phyloP scores from a whole-genome alignment of 495 filamentous ascomycete genomes.

The Talaromyces nanjingensis region DNA sequence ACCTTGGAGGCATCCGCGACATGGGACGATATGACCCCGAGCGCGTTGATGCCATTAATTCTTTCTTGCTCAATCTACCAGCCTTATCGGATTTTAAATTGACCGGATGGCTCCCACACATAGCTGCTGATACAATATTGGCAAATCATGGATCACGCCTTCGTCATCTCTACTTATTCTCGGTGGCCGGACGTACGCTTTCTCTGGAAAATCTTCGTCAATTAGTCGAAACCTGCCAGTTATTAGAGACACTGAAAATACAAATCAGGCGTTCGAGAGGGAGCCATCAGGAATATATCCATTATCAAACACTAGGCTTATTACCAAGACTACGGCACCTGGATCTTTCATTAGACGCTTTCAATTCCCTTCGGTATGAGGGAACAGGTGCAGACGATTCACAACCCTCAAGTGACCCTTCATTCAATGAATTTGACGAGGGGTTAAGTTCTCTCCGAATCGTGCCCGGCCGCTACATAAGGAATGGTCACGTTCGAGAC shows the following conservation, averaged over 20 bases:
- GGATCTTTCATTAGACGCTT: background rate
- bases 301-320: background rate
- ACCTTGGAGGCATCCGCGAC: background rate
- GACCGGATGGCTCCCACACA: background rate
- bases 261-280: background rate
- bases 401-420: background rate
- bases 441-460: background rate
- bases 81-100: background rate
- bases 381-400: too few species aligned
- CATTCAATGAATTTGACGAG: background rate
- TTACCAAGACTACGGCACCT: background rate
- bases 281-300: background rate
- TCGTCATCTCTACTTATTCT: background rate
- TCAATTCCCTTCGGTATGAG: background rate
- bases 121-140: background rate
- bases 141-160: background rate
- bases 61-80: background rate
- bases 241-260: background rate
- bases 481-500: background rate
- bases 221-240: background rate
- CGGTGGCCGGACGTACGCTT: background rate
- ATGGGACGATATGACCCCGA: background rate
- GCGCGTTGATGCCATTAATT: background rate
- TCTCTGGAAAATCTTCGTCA: background rate
- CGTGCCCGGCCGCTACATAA: background rate